A percentile compares a stretch with the other conserved stretches of the same genome.
These are phyloP conservation scores for Pontederia paniculata DNA, from an alignment of 176 grass and related monocot genomes.

Conservation along the genomic window DNA sequence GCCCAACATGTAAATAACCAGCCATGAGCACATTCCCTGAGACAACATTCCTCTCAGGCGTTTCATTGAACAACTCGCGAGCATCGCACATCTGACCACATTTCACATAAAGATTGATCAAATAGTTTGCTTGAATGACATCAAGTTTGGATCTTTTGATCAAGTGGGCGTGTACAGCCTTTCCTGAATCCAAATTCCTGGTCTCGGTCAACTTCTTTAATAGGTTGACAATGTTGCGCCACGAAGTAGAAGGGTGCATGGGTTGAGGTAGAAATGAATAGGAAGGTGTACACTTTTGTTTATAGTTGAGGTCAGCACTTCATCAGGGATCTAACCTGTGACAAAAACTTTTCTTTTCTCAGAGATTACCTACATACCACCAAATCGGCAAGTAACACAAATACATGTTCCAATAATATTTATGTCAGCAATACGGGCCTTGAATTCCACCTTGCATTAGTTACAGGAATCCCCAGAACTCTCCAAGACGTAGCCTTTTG, in stretches of 20 bases:
- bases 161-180: slow-evolving; percentile 34
- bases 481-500: too few species aligned
- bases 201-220: slow-evolving; percentile 15
- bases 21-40: slow-evolving; percentile 50
- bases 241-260: not conserved
- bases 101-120: slow-evolving; percentile 39
- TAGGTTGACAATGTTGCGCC: not conserved
- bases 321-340: too few species aligned
- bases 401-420: too few species aligned
- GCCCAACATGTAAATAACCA: slow-evolving; percentile 42
- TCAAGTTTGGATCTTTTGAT: slow-evolving; percentile 27
- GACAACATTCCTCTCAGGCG: slow-evolving; percentile 40
- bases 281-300: too few species aligned
- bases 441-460: too few species aligned
- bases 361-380: too few species aligned
- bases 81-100: slow-evolving; percentile 32
- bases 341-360: too few species aligned
- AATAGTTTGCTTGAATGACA: slow-evolving; percentile 43
- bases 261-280: too few species aligned
- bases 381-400: too few species aligned
- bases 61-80: slow-evolving; percentile 45
- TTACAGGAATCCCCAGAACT: too few species aligned
- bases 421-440: too few species aligned
- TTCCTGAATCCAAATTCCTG: slow-evolving; percentile 21
- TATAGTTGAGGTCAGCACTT: too few species aligned